Evolutionary conservation across 306 rosid species (phyloP).

Genomic region (Lupinus albus): DNA sequence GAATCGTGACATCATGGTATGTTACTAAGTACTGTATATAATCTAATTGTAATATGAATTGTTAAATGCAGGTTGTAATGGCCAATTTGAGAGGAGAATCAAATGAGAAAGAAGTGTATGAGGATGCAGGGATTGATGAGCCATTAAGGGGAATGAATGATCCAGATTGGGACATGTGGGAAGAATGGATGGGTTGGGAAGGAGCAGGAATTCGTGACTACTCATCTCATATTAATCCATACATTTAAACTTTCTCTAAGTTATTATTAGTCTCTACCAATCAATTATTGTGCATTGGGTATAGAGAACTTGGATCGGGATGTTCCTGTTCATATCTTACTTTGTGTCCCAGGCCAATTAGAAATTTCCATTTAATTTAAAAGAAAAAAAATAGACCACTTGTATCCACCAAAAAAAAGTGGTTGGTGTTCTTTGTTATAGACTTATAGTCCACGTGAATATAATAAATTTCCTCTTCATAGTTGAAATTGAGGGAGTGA

Average conservation of each 20-base stretch:
- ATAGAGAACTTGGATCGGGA: background rate
- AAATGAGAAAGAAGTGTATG: constrained; percentile 35
- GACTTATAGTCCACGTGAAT: constrained; percentile 30
- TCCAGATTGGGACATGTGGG: constrained; percentile 80
- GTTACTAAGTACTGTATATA: too few relatives aligned
- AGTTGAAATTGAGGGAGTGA: constrained; percentile 20
- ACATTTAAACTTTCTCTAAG: constrained; percentile 47
- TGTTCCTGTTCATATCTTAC: too few relatives aligned
- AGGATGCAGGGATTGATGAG: constrained; percentile 50
- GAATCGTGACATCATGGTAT: too few relatives aligned
- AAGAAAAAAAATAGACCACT: too few relatives aligned
- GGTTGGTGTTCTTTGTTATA: constrained; percentile 39
- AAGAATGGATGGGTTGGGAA: constrained; percentile 99
- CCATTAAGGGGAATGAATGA: constrained; percentile 66
- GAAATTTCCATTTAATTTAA: too few relatives aligned
- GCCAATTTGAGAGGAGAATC: constrained; percentile 63
- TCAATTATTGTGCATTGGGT: constrained; percentile 23
- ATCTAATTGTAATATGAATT: background rate
- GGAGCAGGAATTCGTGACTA: constrained; percentile 95
- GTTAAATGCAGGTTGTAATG: constrained; percentile 65
- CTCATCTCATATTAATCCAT: constrained; percentile 81
- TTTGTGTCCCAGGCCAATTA: too few relatives aligned
- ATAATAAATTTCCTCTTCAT: constrained; percentile 15
- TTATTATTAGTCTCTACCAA: background rate
- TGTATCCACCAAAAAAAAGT: constrained; percentile 7